Percentiles rank a stretch among this genome's conserved stretches.
phyloP scores from a whole-genome alignment of 2,329 filamentous ascomycete genomes.

The Eutypella sp. region DNA sequence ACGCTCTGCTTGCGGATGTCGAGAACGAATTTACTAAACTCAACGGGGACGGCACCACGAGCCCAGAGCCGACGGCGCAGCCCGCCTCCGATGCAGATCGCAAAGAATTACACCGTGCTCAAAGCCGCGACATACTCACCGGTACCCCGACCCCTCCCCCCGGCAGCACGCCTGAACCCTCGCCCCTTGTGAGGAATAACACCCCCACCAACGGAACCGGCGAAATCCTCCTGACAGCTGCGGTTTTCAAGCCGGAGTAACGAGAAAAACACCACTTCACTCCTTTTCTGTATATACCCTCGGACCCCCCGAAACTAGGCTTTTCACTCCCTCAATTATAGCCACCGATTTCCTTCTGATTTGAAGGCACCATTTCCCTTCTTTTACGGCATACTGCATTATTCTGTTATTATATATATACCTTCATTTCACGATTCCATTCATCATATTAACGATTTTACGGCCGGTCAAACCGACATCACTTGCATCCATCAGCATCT shows the following conservation, averaged over 20 bases:
- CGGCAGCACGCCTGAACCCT: slow-evolving; percentile 28
- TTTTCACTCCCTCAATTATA: no score
- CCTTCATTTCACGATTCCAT: not conserved
- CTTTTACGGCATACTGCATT: no score
- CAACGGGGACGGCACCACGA: slow-evolving; percentile 28
- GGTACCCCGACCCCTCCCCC: slow-evolving; percentile 27
- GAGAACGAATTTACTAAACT: slow-evolving; percentile 54
- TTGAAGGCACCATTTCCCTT: no score
- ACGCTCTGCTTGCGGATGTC: slow-evolving; percentile 61
- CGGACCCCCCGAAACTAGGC: no score
- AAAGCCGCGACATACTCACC: slow-evolving; percentile 47
- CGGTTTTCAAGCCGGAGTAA: slow-evolving; percentile 41
- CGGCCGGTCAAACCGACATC: not conserved
- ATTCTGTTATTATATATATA: no score
- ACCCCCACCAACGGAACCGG: slow-evolving; percentile 23
- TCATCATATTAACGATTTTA: not conserved
- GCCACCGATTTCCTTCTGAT: no score
- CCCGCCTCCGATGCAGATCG: slow-evolving; percentile 30
- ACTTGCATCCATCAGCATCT: not conserved
- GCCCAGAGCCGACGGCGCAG: slow-evolving; percentile 13
- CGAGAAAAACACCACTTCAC: no score
- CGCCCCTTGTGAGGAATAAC: slow-evolving; percentile 30
- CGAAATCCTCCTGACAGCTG: slow-evolving; percentile 42
- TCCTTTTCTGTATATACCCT: no score
- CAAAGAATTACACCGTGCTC: slow-evolving; percentile 41